Conservation (phyloP, 2,329 filamentous ascomycete species). For the Aspergillus cejpii region DNA sequence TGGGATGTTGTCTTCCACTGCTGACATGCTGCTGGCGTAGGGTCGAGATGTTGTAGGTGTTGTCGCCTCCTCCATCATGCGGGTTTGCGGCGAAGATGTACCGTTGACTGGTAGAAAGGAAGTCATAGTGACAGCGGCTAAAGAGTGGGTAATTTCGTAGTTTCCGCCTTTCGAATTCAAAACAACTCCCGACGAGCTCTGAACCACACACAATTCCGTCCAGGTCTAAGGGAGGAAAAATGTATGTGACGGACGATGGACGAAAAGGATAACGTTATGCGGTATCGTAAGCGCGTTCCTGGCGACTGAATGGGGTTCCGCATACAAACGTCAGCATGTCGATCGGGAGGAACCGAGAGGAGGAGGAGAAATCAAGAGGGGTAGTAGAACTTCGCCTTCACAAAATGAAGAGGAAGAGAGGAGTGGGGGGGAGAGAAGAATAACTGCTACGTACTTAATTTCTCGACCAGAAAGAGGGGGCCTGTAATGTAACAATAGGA, state of each 20-base stretch:
- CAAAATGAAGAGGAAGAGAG: constrained; percentile 13
- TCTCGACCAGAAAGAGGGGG: neutral
- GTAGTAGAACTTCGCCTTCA: constrained; percentile 3
- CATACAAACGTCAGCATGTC: constrained; percentile 17
- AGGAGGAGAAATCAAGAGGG: neutral
- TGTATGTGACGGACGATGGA: neutral
- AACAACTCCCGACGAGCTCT: constrained; percentile 12
- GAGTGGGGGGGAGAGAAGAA: constrained; percentile 15
- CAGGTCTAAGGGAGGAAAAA: neutral
- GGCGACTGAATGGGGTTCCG: constrained; percentile 16
- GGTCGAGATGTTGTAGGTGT: constrained; percentile 53
- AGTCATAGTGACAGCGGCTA: constrained; percentile 45
- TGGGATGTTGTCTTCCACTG: constrained; percentile 23
- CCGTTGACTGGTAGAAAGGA: constrained; percentile 58
- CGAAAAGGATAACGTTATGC: constrained; percentile 8
- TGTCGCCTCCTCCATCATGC: constrained; percentile 47
- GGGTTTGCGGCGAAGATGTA: constrained; percentile 42
- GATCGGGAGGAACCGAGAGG: constrained; percentile 3
- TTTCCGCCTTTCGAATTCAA: constrained; percentile 17
- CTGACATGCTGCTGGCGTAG: constrained; percentile 36
- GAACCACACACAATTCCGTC: constrained; percentile 6
- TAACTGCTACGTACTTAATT: neutral
- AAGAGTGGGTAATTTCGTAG: constrained; percentile 18
- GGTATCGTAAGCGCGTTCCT: constrained; percentile 14
- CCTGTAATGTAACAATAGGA: constrained; percentile 15